These are phyloP conservation scores for Tetratostichococcus sp. DNA, from an alignment of 139 green algal species.

Conservation along the genomic window DNA sequence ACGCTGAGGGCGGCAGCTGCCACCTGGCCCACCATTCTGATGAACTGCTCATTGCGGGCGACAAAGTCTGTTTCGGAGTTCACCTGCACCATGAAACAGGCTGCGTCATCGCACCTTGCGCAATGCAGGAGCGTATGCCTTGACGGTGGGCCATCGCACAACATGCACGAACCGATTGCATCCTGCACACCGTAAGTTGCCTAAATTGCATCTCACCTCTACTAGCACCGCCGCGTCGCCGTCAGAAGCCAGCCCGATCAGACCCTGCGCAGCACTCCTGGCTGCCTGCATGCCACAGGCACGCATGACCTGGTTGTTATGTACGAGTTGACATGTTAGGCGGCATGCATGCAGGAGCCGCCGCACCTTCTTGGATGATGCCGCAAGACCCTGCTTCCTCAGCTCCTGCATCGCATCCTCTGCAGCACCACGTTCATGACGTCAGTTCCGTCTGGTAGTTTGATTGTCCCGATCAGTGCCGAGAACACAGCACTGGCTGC, in stretches of 20 bases:
- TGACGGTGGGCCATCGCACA: background rate
- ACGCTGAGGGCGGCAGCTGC: slow-evolving; percentile 49
- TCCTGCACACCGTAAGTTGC: too few species aligned
- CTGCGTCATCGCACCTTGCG: background rate
- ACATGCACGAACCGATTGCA: too few species aligned
- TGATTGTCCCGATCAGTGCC: too few species aligned
- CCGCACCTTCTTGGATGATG: slow-evolving; percentile 79
- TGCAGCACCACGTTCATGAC: too few species aligned
- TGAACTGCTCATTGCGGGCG: slow-evolving; percentile 74
- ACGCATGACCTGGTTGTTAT: too few species aligned
- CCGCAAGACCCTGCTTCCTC: slow-evolving; percentile 75
- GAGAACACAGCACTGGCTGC: too few species aligned
- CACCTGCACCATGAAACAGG: slow-evolving; percentile 56
- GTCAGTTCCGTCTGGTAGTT: too few species aligned
- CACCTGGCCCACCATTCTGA: slow-evolving; percentile 54
- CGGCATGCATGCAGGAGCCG: background rate
- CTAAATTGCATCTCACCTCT: slow-evolving; percentile 36
- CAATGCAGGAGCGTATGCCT: background rate
- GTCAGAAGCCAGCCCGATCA: slow-evolving; percentile 62
- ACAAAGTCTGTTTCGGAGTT: slow-evolving; percentile 98
- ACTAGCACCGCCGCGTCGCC: slow-evolving; percentile 27
- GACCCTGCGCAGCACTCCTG: slow-evolving; percentile 75
- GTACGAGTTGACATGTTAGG: too few species aligned
- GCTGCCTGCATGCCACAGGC: slow-evolving; percentile 31
- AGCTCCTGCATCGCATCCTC: slow-evolving; percentile 58